These are phyloP conservation scores for Dryas integrifolia DNA, from an alignment of 331 rosid species.

Conservation along the genomic window DNA sequence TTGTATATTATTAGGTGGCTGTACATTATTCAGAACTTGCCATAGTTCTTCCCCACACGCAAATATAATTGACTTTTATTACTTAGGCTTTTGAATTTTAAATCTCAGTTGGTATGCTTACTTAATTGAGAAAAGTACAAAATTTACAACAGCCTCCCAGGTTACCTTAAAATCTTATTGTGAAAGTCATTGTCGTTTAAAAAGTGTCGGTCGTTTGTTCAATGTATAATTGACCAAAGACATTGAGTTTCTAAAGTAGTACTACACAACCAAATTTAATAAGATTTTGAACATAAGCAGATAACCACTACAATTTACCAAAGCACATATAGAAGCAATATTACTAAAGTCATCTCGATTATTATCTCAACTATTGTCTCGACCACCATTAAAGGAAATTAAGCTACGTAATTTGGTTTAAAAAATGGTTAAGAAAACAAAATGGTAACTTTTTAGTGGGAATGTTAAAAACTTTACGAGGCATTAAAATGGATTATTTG, in stretches of 20 bases:
- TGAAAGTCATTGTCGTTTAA: background rate
- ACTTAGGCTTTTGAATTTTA: background rate
- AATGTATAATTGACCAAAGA: background rate
- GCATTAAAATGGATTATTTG: no score
- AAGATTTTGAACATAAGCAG: background rate
- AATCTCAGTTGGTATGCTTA: background rate
- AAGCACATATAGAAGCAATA: background rate
- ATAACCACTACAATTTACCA: background rate
- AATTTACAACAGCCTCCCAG: background rate
- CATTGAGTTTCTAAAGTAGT: background rate
- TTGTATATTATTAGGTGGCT: no score
- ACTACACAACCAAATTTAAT: background rate
- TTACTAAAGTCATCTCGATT: no score
- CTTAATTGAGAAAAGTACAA: conserved; percentile 1
- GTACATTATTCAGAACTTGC: background rate
- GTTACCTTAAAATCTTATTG: background rate
- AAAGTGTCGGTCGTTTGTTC: conserved; percentile 14
- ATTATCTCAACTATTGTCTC: no score
- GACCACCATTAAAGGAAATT: no score
- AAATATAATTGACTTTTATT: background rate
- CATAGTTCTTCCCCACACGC: background rate
- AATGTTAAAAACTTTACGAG: no score
- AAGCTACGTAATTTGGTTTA: no score
- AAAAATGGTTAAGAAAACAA: no score
- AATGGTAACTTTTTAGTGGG: no score